Evolutionary conservation across 129 eudicot species (phyloP), one percentile per base, ranked within the genome.

Genomic region (Solidago caesia): DNA sequence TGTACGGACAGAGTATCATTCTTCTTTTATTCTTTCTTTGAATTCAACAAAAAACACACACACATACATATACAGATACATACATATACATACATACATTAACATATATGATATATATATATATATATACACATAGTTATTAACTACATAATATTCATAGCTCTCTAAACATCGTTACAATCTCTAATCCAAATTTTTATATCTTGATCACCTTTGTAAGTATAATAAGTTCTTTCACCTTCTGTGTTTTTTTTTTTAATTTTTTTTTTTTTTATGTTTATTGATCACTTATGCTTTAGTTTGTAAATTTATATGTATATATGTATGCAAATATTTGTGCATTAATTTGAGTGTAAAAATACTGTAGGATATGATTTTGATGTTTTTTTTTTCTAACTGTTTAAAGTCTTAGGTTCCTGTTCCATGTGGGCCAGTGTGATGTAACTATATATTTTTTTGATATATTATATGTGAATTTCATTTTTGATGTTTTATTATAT

Each of bases 81-180:
- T 0, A 56, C 1, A 56, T 6, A 56, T 56, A 56, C 61, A 56
- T 53, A 53, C 25, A 53, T 53, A 51, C 7, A 33, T 33, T 21
- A 21, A 33, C 39, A 1, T 3, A 3, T 33, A 33, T 33, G 39
- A 33, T 0, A 33, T 33, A 33, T 33, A 3, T 33, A 33, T 33
- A 2, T 33, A 33, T 33, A 33, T 14, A 53, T 7, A 53, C 11
- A 53, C 59, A 53, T 53, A 14, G 2, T 13, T 0, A 13, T 44
- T 59, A 44, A 72, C 57, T 26, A 57, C 77, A 26, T 72, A 14
- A 8, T 53, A 53, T 33, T 33, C 39, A 33, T 33, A 43, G 6
- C 76, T 44, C 26, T 57, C 55, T 58, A 29, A 73, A 59, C 69
- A 59, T 60, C 69, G 68, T 27, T 47, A 64, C 68, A 41, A 12